Base-by-base conservation (phyloP, 2,329 filamentous ascomycete genomes). In the Neoarthrinium moseri region DNA sequence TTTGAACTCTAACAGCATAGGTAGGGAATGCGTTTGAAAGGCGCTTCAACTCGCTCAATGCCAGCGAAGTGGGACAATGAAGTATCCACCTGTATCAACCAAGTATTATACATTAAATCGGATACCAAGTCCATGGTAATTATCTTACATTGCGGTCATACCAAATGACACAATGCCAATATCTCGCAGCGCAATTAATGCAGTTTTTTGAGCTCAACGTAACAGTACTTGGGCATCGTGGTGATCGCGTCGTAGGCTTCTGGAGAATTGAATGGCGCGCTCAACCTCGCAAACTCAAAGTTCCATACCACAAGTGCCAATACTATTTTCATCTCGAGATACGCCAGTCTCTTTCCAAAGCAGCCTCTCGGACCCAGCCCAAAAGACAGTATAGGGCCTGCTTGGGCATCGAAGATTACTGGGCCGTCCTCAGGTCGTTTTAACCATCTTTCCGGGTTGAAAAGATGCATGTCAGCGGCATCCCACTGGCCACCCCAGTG, bases 401-500 rank as follows among this genome's bases (percentile, higher is more conserved):
- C 48, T 13, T 48, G 40, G 7, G 47, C 12, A 13, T 58, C 49
- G 24, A 44, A 56, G 5, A 42, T 36, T 20, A 38, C 43, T 3
- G 41, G 33, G 13, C 48, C 46, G 10, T 43, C 15, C 11, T 50
- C 56, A 13, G 48, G 37, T 3, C 29, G 38, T 38, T 48, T 52
- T 13, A 58, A 37, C 56, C 56, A 58, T 18, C 56, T 42, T 15
- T 58, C 56, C 7, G 54, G 54, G 12, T 37, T 47, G 45, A 54
- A 56, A 2, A 50, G 32, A n/a, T 51, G 47, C 1, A 83, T 86
- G 21, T 75, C 80, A 45, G 80, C 79, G 1, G 83, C 83, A 12
- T 88, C 69, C 38, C 68, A 72, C 1, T 81, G 69, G 8, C 74
- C 74, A 21, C 74, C 66, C 24, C 85, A 74, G 0, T 70, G 74